Percentiles rank a stretch among this genome's conserved stretches.
Evolutionary conservation across 2,329 filamentous ascomycete genomes (phyloP).

Genomic region (Exophiala phaeomuriformis): DNA sequence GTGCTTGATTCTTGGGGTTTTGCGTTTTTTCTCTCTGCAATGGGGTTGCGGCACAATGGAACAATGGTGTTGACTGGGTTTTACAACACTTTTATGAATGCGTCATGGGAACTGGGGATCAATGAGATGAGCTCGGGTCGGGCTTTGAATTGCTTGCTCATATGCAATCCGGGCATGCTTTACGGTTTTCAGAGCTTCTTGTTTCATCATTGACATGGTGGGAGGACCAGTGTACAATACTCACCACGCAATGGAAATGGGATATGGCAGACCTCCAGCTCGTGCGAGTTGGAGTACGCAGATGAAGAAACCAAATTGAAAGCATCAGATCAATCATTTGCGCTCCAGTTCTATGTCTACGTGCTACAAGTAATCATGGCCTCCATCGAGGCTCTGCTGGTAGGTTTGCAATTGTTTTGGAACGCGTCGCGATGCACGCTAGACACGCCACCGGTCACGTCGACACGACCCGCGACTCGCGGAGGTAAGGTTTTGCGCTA

Average conservation of each 20-base stretch:
- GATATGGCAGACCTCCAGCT: constrained; percentile 14
- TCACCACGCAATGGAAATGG: constrained; percentile 20
- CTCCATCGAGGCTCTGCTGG: not conserved
- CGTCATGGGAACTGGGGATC: constrained; percentile 23
- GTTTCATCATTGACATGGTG: constrained; percentile 9
- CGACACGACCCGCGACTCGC: too few relatives aligned
- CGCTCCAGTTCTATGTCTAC: not conserved
- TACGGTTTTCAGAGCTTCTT: constrained; percentile 22
- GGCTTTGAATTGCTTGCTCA: constrained; percentile 16
- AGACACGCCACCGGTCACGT: not conserved
- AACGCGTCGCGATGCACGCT: constrained; percentile 18
- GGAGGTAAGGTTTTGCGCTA: too few relatives aligned
- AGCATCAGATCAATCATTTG: constrained; percentile 25
- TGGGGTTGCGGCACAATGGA: constrained; percentile 32
- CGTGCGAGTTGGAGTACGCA: constrained; percentile 13
- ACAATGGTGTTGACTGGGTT: constrained; percentile 39
- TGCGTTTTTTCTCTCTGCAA: constrained; percentile 35
- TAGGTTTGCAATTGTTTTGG: constrained; percentile 8
- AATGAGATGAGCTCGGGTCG: constrained; percentile 17
- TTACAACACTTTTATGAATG: constrained; percentile 28
- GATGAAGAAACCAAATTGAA: constrained; percentile 24
- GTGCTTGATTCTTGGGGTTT: constrained; percentile 33
- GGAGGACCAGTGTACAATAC: constrained; percentile 18
- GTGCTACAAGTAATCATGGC: not conserved
- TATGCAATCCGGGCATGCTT: constrained; percentile 17